phyloP scores from a whole-genome alignment of 441 rosid genomes.

The Pelargonium fulgidum region DNA sequence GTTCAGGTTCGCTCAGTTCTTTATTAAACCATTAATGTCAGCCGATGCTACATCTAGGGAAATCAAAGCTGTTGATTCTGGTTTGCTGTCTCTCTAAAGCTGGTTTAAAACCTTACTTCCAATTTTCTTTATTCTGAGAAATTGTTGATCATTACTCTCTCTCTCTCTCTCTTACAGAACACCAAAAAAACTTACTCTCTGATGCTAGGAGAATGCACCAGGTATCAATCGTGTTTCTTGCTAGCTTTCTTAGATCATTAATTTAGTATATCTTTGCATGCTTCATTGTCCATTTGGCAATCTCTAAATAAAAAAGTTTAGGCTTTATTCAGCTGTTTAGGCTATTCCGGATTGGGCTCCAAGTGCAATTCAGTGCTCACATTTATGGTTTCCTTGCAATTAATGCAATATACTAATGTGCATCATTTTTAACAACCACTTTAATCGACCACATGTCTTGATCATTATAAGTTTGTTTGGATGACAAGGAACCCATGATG shows the following conservation, averaged over 20 bases:
- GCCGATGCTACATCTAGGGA: conserved; percentile 87
- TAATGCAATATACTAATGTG: not conserved
- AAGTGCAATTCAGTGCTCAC: too few species aligned
- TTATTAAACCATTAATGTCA: conserved; percentile 84
- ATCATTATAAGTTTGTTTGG: too few species aligned
- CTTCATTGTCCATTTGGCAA: too few species aligned
- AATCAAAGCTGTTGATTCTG: conserved; percentile 91
- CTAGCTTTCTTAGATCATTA: conserved; percentile 5
- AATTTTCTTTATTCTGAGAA: not conserved
- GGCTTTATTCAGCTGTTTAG: too few species aligned
- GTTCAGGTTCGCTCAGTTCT: conserved; percentile 80
- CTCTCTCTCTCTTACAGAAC: conserved; percentile 40
- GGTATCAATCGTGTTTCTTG: conserved; percentile 42
- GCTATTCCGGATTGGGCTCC: too few species aligned
- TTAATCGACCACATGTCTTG: too few species aligned
- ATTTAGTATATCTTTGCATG: too few species aligned
- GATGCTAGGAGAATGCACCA: conserved; percentile 82
- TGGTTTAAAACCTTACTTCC: not conserved
- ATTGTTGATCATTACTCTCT: not conserved
- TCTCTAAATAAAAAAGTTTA: too few species aligned
- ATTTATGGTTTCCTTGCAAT: too few species aligned
- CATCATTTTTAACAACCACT: too few species aligned
- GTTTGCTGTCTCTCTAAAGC: conserved; percentile 29
- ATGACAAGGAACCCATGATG: too few species aligned
- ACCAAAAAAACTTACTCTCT: conserved; percentile 79